Evolutionary conservation across 2,329 filamentous ascomycete genomes (phyloP).

Genomic region (Grosmannia penicillata): DNA sequence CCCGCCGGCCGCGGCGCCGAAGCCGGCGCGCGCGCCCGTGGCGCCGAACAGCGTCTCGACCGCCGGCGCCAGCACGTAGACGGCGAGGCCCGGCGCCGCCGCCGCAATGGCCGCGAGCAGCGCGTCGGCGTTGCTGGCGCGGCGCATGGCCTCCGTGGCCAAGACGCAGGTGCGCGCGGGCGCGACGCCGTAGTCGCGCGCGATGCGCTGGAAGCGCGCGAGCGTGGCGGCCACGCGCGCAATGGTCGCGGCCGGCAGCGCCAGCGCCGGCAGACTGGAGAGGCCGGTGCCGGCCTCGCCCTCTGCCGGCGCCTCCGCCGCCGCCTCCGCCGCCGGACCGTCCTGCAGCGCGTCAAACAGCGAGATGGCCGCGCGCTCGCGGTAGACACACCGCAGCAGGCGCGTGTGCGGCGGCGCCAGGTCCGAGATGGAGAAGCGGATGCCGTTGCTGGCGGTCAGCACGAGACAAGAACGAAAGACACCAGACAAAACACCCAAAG

Average conservation of each 20-base stretch:
- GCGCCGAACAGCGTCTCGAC: slow-evolving; percentile 76
- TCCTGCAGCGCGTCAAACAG: slow-evolving; percentile 74
- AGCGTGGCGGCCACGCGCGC: slow-evolving; percentile 50
- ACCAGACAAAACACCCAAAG: background rate
- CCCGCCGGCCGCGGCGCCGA: slow-evolving; percentile 47
- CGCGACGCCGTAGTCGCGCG: slow-evolving; percentile 51
- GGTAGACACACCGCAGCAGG: slow-evolving; percentile 62
- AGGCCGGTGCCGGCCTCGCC: too few species aligned
- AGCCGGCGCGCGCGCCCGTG: slow-evolving; percentile 65
- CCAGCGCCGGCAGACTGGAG: slow-evolving; percentile 11
- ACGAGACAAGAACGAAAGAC: slow-evolving; percentile 4
- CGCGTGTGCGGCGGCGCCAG: slow-evolving; percentile 57
- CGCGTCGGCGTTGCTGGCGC: slow-evolving; percentile 55
- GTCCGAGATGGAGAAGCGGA: slow-evolving; percentile 80
- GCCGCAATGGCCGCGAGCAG: slow-evolving; percentile 52
- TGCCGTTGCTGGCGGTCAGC: slow-evolving; percentile 54
- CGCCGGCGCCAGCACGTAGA: slow-evolving; percentile 59
- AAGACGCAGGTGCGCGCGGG: slow-evolving; percentile 54
- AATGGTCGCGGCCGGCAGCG: slow-evolving; percentile 44
- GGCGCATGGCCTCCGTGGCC: slow-evolving; percentile 80
- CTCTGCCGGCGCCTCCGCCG: slow-evolving; percentile 2
- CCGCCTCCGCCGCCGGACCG: slow-evolving; percentile 23
- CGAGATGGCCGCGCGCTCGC: slow-evolving; percentile 66
- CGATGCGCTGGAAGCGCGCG: slow-evolving; percentile 56
- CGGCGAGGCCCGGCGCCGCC: slow-evolving; percentile 47